Percentiles rank a stretch among this genome's conserved stretches.
phyloP scores from a whole-genome alignment of 2,329 filamentous ascomycete species.

The Apiospora saccharicola region DNA sequence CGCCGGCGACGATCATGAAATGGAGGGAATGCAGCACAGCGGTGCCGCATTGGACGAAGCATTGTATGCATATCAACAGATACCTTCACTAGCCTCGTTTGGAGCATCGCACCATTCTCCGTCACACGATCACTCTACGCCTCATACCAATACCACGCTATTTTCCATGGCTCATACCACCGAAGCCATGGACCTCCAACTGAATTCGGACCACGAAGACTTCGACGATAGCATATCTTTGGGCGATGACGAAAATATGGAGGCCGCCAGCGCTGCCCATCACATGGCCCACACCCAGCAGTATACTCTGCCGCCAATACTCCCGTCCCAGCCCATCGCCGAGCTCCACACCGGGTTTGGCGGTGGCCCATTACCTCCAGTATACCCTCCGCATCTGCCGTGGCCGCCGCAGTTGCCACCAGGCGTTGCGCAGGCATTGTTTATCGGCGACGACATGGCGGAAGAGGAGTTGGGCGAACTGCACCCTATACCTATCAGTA shows the following conservation, averaged over 20 bases:
- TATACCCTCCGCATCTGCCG: slow-evolving; percentile 19
- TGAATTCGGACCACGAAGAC: slow-evolving; percentile 6
- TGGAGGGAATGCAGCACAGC: slow-evolving; percentile 39
- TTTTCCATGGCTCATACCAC: slow-evolving; percentile 5
- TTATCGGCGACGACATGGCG: slow-evolving; percentile 31
- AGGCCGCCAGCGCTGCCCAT: slow-evolving; percentile 36
- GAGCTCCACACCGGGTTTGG: not conserved
- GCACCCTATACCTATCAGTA: slow-evolving; percentile 41
- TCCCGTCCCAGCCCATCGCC: not conserved
- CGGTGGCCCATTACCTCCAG: not conserved
- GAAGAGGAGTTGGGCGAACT: slow-evolving; percentile 32
- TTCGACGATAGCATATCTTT: slow-evolving; percentile 1
- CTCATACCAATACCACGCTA: not conserved
- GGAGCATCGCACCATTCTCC: not conserved
- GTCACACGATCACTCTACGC: not conserved
- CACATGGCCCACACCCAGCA: slow-evolving; percentile 42
- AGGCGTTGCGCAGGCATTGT: slow-evolving; percentile 2
- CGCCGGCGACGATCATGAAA: slow-evolving; percentile 33
- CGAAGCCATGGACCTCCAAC: not conserved
- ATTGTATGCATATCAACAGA: not conserved
- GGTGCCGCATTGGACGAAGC: slow-evolving; percentile 32
- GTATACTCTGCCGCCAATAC: slow-evolving; percentile 43
- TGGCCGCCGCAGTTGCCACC: slow-evolving; percentile 12
- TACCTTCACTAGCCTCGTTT: slow-evolving; percentile 22
- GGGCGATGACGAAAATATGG: slow-evolving; percentile 32